Conservation (phyloP, 78 protist genomes). For the Dictyostelium citrinum region DNA sequence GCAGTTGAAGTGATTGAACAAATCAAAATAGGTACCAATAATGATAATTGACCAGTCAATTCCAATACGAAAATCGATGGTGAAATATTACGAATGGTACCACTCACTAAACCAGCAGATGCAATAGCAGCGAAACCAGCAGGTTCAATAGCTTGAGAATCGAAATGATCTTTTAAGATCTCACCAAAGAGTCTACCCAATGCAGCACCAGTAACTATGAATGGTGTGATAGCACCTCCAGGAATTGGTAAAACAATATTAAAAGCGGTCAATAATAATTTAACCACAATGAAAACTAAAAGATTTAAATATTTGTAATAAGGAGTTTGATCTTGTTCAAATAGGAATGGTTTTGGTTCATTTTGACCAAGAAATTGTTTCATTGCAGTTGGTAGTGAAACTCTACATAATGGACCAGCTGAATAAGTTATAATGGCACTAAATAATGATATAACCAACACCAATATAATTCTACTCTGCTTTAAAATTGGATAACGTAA, state of each 20-base stretch:
- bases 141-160: neutral
- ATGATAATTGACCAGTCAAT: slow-evolving; percentile 86
- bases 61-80: slow-evolving; percentile 86
- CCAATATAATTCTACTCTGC: slow-evolving; percentile 45
- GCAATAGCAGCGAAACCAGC: slow-evolving; percentile 89
- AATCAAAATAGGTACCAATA: slow-evolving; percentile 83
- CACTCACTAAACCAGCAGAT: slow-evolving; percentile 87
- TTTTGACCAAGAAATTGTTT: slow-evolving; percentile 17
- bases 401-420: slow-evolving; percentile 43
- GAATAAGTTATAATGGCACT: slow-evolving; percentile 10
- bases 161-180: slow-evolving; percentile 20
- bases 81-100: slow-evolving; percentile 85
- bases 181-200: slow-evolving; percentile 85
- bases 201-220: slow-evolving; percentile 84
- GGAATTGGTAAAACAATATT: slow-evolving; percentile 83
- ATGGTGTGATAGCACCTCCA: slow-evolving; percentile 87
- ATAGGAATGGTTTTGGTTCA: slow-evolving; percentile 24
- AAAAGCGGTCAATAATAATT: slow-evolving; percentile 63
- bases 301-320: slow-evolving; percentile 6
- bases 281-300: slow-evolving; percentile 43
- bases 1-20: slow-evolving; percentile 79
- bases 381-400: slow-evolving; percentile 31
- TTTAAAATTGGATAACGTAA: neutral
- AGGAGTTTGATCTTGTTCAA: neutral
- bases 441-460: neutral